A percentile compares a stretch with the other conserved stretches of the same genome.
Conservation (phyloP, 345 rosid species). For the Sisymbrium irio region DNA sequence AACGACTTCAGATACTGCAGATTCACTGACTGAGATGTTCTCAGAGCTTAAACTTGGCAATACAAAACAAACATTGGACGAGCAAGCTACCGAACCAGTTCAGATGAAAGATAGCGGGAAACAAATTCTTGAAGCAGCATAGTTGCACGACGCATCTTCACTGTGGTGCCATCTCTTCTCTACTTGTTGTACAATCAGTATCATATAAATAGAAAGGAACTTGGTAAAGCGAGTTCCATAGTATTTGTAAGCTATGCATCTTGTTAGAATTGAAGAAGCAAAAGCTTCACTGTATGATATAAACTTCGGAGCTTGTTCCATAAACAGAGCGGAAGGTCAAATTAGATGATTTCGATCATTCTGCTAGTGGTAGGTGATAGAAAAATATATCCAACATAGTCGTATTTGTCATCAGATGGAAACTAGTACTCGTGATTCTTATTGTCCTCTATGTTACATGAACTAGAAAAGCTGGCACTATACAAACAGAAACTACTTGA, state of each 20-base stretch:
- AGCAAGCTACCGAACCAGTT: slow-evolving; percentile 26
- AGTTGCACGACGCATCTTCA: slow-evolving; percentile 14
- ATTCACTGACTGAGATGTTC: slow-evolving; percentile 47
- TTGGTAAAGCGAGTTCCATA: not conserved
- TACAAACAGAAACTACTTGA: slow-evolving; percentile 3
- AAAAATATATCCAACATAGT: not conserved
- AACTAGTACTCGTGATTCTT: slow-evolving; percentile 2
- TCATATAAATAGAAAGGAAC: not conserved
- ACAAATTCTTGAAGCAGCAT: slow-evolving; percentile 52
- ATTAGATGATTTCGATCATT: not conserved
- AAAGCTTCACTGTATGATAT: slow-evolving; percentile 17
- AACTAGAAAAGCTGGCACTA: slow-evolving; percentile 3
- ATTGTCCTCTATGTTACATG: slow-evolving; percentile 6
- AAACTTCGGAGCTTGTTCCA: slow-evolving; percentile 12
- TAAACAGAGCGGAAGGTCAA: slow-evolving; percentile 1
- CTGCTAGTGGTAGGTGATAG: not conserved
- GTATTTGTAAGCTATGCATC: slow-evolving; percentile 2
- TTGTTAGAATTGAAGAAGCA: slow-evolving; percentile 7
- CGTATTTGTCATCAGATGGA: not conserved
- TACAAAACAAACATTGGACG: slow-evolving; percentile 18
- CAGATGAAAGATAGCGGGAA: slow-evolving; percentile 33
- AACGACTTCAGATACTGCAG: slow-evolving; percentile 37
- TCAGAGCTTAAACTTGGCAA: slow-evolving; percentile 57
- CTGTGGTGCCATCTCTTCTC: slow-evolving; percentile 17
- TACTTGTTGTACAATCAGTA: not conserved